Evolutionary conservation across 495 filamentous ascomycete species (phyloP).

Genomic region (Penicillium steckii): DNA sequence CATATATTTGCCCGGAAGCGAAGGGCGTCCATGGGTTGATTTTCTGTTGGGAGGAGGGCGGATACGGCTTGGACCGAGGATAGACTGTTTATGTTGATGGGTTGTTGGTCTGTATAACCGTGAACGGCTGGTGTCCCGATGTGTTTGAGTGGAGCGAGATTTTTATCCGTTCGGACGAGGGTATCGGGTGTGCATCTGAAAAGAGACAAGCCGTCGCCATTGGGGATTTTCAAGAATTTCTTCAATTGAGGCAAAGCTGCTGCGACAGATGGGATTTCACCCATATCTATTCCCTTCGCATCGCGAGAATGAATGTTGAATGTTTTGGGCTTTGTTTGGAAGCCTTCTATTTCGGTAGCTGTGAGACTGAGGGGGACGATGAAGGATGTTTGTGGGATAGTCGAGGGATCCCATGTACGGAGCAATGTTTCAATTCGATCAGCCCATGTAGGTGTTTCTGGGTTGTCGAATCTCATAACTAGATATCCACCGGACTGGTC

Average conservation of each 20-base stretch:
- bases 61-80: slow-evolving; percentile 19
- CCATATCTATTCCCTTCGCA: slow-evolving; percentile 9
- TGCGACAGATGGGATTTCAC: slow-evolving; percentile 6
- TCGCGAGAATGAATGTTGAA: slow-evolving; percentile 12
- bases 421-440: slow-evolving; percentile 7
- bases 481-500: slow-evolving; percentile 15
- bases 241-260: slow-evolving; percentile 12
- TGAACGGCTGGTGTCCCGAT: slow-evolving; percentile 16
- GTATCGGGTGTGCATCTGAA: slow-evolving; percentile 16
- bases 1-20: slow-evolving; percentile 21
- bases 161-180: slow-evolving; percentile 8
- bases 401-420: slow-evolving; percentile 4
- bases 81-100: slow-evolving; percentile 19
- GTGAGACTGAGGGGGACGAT: slow-evolving; percentile 9
- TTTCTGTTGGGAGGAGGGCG: slow-evolving; percentile 12
- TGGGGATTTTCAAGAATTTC: slow-evolving; percentile 10
- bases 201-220: slow-evolving; percentile 1
- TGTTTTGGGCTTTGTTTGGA: slow-evolving; percentile 2
- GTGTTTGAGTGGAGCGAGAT: slow-evolving; percentile 16
- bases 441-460: slow-evolving; percentile 6
- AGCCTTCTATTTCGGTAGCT: background rate
- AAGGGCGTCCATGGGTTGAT: slow-evolving; percentile 17
- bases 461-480: slow-evolving; percentile 10
- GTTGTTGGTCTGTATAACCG: slow-evolving; percentile 20
- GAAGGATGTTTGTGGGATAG: slow-evolving; percentile 6